Evolutionary conservation across 2,329 filamentous ascomycete genomes (phyloP).

Genomic region (Sporothrix inflata): DNA sequence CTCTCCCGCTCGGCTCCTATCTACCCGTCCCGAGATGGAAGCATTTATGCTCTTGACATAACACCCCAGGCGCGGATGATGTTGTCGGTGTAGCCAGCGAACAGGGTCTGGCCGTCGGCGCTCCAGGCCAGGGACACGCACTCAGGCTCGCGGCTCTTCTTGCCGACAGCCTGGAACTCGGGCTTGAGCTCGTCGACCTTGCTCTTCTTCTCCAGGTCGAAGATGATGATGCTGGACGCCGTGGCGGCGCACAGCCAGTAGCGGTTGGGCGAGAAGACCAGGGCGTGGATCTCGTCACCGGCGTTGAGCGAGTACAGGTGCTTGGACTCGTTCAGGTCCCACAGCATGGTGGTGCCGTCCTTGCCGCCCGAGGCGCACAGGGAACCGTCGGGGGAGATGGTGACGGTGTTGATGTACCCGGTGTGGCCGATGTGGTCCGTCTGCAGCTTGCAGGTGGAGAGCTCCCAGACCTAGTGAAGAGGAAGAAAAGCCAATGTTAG

Average conservation of each 20-base stretch:
- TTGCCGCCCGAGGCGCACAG: conserved; percentile 99
- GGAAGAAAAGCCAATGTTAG: conserved; percentile 2
- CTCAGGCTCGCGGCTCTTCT: conserved; percentile 99
- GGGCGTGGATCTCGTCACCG: conserved; percentile 99
- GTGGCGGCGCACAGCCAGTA: conserved; percentile 99
- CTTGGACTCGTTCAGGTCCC: conserved; percentile 99
- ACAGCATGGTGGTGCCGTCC: conserved; percentile 99
- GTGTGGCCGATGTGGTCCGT: conserved; percentile 99
- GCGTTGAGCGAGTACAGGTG: conserved; percentile 99
- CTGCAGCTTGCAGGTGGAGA: conserved; percentile 98
- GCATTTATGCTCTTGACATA: conserved; percentile 82
- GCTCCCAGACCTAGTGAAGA: conserved; percentile 85
- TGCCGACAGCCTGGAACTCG: conserved; percentile 92
- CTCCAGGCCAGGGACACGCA: conserved; percentile 97
- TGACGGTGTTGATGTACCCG: conserved; percentile 99
- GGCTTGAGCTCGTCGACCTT: conserved; percentile 99
- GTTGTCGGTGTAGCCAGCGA: conserved; percentile 99
- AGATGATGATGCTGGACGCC: conserved; percentile 98
- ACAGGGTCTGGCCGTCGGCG: conserved; percentile 98
- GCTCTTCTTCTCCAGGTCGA: conserved; percentile 99
- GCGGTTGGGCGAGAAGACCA: conserved; percentile 99
- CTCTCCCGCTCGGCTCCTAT: not conserved
- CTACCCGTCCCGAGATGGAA: not conserved
- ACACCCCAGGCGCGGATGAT: conserved; percentile 97
- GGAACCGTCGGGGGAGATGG: conserved; percentile 98